phyloP scores from a whole-genome alignment of 2,329 filamentous ascomycete genomes.

The Penicillium sp. region DNA sequence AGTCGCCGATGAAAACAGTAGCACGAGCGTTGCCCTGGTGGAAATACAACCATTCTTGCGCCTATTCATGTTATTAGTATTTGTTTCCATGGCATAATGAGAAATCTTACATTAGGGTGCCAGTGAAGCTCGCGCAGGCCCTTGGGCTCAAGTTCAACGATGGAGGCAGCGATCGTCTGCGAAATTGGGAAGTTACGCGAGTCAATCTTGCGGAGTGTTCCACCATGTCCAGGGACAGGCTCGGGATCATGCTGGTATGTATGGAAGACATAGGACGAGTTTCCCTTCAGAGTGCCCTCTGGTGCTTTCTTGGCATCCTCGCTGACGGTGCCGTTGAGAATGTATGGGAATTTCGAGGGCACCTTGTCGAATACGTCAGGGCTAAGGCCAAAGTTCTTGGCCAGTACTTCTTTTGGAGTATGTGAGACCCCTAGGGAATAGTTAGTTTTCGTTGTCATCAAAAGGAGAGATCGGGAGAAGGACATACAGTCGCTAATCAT shows the following conservation, averaged over 20 bases:
- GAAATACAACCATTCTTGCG: constrained; percentile 68
- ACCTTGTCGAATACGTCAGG: constrained; percentile 56
- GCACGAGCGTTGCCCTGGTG: constrained; percentile 57
- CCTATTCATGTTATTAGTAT: constrained; percentile 36
- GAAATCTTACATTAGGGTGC: constrained; percentile 60
- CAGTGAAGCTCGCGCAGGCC: constrained; percentile 63
- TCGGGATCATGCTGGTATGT: constrained; percentile 53
- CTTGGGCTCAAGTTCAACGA: constrained; percentile 59
- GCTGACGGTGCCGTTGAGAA: constrained; percentile 53
- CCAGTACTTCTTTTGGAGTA: constrained; percentile 58
- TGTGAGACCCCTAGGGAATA: constrained; percentile 49
- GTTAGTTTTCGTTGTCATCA: background rate
- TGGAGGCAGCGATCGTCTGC: constrained; percentile 60
- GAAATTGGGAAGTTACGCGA: constrained; percentile 62
- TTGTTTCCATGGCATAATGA: background rate
- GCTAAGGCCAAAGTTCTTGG: constrained; percentile 64
- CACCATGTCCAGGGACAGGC: constrained; percentile 57
- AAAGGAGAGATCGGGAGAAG: background rate
- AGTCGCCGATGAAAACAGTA: constrained; percentile 60
- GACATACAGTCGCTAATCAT: constrained; percentile 60
- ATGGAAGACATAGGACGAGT: constrained; percentile 59
- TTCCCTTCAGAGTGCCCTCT: constrained; percentile 49
- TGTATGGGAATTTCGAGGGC: constrained; percentile 57
- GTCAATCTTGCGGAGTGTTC: constrained; percentile 60
- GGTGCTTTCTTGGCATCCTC: constrained; percentile 42